These are phyloP conservation scores for Eimeria brunetti DNA, from an alignment of 169 alveolate species.

Conservation along the genomic window DNA sequence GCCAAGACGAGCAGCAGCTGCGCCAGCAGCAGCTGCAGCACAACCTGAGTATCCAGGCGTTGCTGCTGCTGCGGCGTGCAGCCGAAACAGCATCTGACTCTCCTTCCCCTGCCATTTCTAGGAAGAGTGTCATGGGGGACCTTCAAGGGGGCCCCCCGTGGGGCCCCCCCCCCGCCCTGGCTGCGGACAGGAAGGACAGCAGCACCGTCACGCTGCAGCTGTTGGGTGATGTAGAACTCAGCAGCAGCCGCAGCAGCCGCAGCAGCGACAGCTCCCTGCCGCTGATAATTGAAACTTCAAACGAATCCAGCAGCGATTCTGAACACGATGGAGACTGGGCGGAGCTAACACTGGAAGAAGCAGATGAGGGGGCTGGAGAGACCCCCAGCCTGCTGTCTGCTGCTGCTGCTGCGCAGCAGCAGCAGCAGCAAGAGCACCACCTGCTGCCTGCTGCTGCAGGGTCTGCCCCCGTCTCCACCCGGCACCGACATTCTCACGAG, in stretches of 20 bases:
- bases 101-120: background rate
- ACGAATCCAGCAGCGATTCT: slow-evolving; percentile 3
- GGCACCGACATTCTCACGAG: background rate
- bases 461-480: background rate
- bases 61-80: slow-evolving; percentile 13
- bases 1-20: background rate
- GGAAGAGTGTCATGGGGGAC: background rate
- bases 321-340: slow-evolving; percentile 42
- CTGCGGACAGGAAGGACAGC: background rate
- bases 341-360: slow-evolving; percentile 27
- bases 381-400: background rate
- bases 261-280: slow-evolving; percentile 22
- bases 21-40: slow-evolving; percentile 29
- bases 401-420: background rate
- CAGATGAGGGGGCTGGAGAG: background rate
- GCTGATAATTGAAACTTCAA: slow-evolving; percentile 23
- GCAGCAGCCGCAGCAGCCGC: slow-evolving; percentile 63
- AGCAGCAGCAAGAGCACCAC: background rate
- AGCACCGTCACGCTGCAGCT: background rate
- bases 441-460: background rate
- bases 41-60: background rate
- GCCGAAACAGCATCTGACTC: background rate
- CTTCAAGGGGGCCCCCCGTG: slow-evolving; percentile 11
- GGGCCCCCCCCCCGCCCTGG: background rate
- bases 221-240: background rate